Base-by-base conservation (phyloP, 1,284 basidiomycete species). In the Neolentinus lepideus region DNA sequence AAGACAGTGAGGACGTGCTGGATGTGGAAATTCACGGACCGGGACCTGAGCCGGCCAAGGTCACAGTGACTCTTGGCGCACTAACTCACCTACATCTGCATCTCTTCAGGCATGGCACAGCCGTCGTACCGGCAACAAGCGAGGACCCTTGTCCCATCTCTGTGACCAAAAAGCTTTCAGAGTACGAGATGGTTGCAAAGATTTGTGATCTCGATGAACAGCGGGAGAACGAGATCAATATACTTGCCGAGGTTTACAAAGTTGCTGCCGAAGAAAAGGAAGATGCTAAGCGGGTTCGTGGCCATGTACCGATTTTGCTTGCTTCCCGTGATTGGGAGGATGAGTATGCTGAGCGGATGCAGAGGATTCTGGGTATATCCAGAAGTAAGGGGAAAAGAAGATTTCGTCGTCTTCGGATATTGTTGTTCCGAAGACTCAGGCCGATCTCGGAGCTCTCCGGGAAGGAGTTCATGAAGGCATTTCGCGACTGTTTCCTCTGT, bases 281-380 rank as follows among this genome's bases (percentile, higher is more conserved):
- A 31, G 8, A 6, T 0, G 25, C 56, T 1, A n/a, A 12, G 0
- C 35, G 60, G 19, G 53, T 66, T 2, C 9, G 19, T 25, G 47
- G 46, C 14, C 64, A 67, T 19, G 21, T 69, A 38, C 63, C 64
- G 0, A 38, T 47, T 2, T 38, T 62, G 27, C 22, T 62, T 4
- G 61, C 52, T 11, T 52, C 43, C 4, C 2, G 56, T 10, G 54
- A 51, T 12, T 58, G 62, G 25, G 19, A 19, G 6, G 6, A 19
- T 0, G 52, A 46, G 26, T 57, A 56, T 48, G 55, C 54, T 21
- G 60, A 58, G 9, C 47, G n/a, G 6, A 43, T 2, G n/a, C n/a
- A 16, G 29, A 6, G n/a, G 21, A 19, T n/a, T 33, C 36, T 33
- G n/a, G 16, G 29, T 3, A 60, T 58, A 46, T 19, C 24, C 43